phyloP scores from a whole-genome alignment of 2,329 filamentous ascomycete species.

The Exophiala oligosperma region DNA sequence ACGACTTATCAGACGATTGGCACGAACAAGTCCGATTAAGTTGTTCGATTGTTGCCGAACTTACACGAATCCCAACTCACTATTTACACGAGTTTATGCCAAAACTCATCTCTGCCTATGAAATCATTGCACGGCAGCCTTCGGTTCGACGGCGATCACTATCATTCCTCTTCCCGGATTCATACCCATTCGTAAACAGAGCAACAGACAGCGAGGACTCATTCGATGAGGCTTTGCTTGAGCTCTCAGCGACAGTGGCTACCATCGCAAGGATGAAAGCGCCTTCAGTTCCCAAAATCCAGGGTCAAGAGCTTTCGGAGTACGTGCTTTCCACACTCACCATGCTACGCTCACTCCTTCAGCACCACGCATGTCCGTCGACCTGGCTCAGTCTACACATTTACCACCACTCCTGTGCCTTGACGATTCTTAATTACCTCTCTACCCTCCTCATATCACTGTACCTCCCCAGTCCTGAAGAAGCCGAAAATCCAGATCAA shows the following conservation, averaged over 20 bases:
- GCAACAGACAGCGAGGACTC: conserved; percentile 59
- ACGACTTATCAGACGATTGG: conserved; percentile 78
- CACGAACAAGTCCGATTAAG: conserved; percentile 90
- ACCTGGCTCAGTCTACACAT: conserved; percentile 93
- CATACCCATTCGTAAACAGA: conserved; percentile 84
- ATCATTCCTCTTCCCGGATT: conserved; percentile 84
- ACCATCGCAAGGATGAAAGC: conserved; percentile 74
- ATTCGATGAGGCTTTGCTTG: conserved; percentile 85
- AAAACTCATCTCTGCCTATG: conserved; percentile 87
- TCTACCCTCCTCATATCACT: conserved; percentile 76
- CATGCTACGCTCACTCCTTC: conserved; percentile 84
- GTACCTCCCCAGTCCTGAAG: conserved; percentile 84
- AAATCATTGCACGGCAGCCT: conserved; percentile 68
- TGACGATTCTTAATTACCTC: conserved; percentile 81
- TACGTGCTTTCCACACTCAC: conserved; percentile 74
- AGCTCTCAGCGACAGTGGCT: conserved; percentile 84
- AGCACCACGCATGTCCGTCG: conserved; percentile 83
- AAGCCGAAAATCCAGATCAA: conserved; percentile 40
- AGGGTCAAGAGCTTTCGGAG: conserved; percentile 36
- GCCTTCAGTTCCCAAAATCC: conserved; percentile 70
- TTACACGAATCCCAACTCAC: conserved; percentile 73
- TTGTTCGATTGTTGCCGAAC: conserved; percentile 86
- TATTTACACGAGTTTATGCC: conserved; percentile 88
- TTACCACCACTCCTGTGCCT: conserved; percentile 86
- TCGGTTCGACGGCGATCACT: conserved; percentile 61